Evolutionary conservation across 768 basidiomycete genomes (phyloP).

Genomic region (Hysterangium stoloniferum): DNA sequence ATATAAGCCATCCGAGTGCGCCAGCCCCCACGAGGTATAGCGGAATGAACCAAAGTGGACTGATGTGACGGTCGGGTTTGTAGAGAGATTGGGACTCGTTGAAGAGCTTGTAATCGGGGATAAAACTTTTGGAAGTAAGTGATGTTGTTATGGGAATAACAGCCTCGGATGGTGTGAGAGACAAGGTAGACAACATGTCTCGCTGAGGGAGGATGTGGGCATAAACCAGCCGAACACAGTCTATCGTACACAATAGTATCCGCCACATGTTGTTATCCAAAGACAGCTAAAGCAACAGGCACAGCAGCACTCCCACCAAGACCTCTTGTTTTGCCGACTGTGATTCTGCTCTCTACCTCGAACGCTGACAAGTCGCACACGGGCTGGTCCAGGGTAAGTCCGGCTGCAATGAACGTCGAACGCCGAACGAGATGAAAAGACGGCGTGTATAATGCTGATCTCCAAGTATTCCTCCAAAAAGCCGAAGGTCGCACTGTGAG

Average conservation of each 20-base stretch:
- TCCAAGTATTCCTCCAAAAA: slow-evolving; percentile 69
- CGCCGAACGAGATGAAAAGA: slow-evolving; percentile 67
- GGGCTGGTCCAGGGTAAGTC: slow-evolving; percentile 58
- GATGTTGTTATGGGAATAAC: neutral
- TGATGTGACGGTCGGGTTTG: no score
- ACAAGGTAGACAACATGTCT: neutral
- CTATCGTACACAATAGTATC: neutral
- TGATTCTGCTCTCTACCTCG: slow-evolving; percentile 26
- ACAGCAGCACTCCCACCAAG: slow-evolving; percentile 8
- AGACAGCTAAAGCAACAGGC: neutral
- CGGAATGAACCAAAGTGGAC: no score
- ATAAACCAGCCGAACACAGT: neutral
- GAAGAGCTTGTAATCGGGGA: neutral
- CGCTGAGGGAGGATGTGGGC: neutral
- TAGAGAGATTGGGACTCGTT: neutral
- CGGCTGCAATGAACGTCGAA: slow-evolving; percentile 73
- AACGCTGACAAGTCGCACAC: slow-evolving; percentile 29
- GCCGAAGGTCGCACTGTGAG: slow-evolving; percentile 67
- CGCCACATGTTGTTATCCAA: neutral
- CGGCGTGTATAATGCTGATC: slow-evolving; percentile 71
- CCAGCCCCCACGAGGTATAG: no score
- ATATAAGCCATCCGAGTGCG: no score
- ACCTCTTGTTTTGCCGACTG: slow-evolving; percentile 9
- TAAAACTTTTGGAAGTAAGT: neutral
- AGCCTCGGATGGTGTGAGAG: no score